Evolutionary conservation across 2,329 filamentous ascomycete species (phyloP).

Genomic region (Venturia effusa): DNA sequence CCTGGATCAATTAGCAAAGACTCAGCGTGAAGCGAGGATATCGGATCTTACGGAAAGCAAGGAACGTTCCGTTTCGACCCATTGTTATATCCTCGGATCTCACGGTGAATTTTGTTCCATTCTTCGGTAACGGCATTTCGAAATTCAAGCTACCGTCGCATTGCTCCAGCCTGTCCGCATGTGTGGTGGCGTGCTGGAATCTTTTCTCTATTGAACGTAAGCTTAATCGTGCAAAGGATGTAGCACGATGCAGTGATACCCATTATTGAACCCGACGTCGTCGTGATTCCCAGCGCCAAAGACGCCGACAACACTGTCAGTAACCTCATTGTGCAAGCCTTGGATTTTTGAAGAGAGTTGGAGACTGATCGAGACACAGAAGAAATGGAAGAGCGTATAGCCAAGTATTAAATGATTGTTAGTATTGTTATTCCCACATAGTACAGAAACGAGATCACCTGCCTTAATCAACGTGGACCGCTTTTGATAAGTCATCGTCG

Average conservation of each 20-base stretch:
- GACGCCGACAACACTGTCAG: not conserved
- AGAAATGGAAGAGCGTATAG: too few species aligned
- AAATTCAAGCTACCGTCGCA: not conserved
- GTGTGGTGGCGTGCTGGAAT: too few species aligned
- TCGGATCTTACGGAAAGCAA: not conserved
- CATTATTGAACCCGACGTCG: not conserved
- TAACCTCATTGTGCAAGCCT: not conserved
- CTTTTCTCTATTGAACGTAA: not conserved
- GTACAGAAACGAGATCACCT: not conserved
- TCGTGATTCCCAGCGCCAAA: not conserved
- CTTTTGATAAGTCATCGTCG: too few species aligned
- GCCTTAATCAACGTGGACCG: not conserved
- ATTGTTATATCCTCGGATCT: not conserved
- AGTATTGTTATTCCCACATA: too few species aligned
- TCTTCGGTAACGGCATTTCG: not conserved
- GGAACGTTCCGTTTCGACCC: not conserved
- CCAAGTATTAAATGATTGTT: too few species aligned
- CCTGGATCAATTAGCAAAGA: not conserved
- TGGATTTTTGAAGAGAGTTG: not conserved
- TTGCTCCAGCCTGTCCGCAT: too few species aligned
- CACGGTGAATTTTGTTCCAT: not conserved
- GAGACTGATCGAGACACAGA: not conserved
- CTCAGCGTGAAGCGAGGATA: too few species aligned
- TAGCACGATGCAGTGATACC: not conserved
- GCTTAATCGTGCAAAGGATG: not conserved